These are phyloP conservation scores for Speleostelium caveatum DNA, from an alignment of 78 protist species.

Conservation along the genomic window DNA sequence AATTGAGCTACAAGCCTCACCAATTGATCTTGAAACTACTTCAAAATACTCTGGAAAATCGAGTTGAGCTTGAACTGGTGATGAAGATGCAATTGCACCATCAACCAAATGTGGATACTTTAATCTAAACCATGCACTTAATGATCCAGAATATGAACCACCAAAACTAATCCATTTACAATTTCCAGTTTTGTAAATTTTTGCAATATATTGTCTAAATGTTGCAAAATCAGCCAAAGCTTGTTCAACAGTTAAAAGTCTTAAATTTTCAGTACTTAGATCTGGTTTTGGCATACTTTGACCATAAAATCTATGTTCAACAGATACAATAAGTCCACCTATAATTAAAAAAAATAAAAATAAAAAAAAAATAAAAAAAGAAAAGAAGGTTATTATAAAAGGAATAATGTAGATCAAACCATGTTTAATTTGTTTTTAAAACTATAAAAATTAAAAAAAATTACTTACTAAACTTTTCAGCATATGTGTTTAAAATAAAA, in stretches of 20 bases:
- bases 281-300: conserved; percentile 8
- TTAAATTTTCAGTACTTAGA: conserved; percentile 33
- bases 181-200: conserved; percentile 12
- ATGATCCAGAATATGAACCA: conserved; percentile 82
- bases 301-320: conserved; percentile 83
- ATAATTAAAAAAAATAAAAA: too few relatives aligned
- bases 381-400: too few relatives aligned
- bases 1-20: conserved; percentile 34
- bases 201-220: conserved; percentile 26
- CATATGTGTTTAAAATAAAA: conserved; percentile 60
- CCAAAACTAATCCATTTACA: conserved; percentile 78
- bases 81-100: conserved; percentile 83
- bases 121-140: conserved; percentile 67
- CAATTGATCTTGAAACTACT: conserved; percentile 57
- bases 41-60: conserved; percentile 84
- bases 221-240: conserved; percentile 86
- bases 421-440: too few relatives aligned
- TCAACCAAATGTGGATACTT: conserved; percentile 64
- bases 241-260: conserved; percentile 71
- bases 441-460: too few relatives aligned
- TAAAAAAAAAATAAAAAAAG: too few relatives aligned
- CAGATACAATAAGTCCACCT: conserved; percentile 54
- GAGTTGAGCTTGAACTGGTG: conserved; percentile 81
- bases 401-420: too few relatives aligned
- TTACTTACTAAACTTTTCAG: conserved; percentile 59